Base-by-base conservation (phyloP, 257 asterid genomes). In the Verbascum thapsus region DNA sequence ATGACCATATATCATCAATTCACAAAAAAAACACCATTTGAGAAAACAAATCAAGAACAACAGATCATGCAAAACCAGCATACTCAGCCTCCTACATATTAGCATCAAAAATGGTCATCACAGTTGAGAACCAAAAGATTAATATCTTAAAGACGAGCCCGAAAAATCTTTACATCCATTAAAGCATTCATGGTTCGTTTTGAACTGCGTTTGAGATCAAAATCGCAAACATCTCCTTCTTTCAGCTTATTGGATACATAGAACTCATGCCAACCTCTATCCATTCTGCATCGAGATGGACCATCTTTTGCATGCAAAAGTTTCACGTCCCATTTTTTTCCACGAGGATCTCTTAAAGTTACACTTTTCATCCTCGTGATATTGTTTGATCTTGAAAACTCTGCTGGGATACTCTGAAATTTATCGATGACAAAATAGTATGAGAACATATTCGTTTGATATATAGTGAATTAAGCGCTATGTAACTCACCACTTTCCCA, bases 241-340 rank as follows among this genome's bases (percentile, higher is more conserved):
- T 52, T 39, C 8, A 53, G 65, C 53, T 35, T 48, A 44, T 54
- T 61, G 1, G 51, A 48, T 44, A 16, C 18, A 3, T 44, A 45
- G 15, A 61, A 45, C 3, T 15, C 17, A 35, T 5, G 2, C 55
- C 66, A 61, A n/a, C 57, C 56, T 15, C 15, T 26, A 11, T 1
- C 9, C 44, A 35, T 37, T 7, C 4, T 2, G 9, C 42, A 1
- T n/a, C 48, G 15, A 15, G 5, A 35, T 0, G 1, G 22, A 23
- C 43, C 43, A 7, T 10, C 12, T 52, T n/a, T 9, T 6, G 17
- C 6, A 20, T 5, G 6, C 8, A 6, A 34, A 7, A 34, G 22
- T 0, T 17, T n/a, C 20, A 63, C 35, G n/a, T n/a, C 1, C 50
- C 60, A 49, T 50, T 5, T 20, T 10, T 23, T 53, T 10, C 53